Percentiles rank a stretch among this genome's conserved stretches.
These are phyloP conservation scores for Leishmania tropica DNA, from an alignment of 208 protist genomes.

Conservation along the genomic window DNA sequence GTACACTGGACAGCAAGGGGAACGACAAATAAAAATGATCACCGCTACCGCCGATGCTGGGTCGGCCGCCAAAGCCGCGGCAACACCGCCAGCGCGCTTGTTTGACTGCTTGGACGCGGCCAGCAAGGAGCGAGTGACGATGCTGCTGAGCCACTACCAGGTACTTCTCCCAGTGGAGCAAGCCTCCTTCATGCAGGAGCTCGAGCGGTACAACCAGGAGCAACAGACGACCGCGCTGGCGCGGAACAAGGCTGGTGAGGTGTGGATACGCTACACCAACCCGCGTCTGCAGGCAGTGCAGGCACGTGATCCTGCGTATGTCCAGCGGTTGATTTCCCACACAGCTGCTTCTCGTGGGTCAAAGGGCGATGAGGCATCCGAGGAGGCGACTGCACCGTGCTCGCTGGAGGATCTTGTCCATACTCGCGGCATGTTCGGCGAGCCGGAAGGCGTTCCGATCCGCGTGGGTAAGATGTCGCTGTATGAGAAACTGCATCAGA, in stretches of 20 bases:
- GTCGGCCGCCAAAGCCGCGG: not conserved
- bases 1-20: not conserved
- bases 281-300: conserved; percentile 53
- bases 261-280: conserved; percentile 33
- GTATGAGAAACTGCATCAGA: conserved; percentile 34
- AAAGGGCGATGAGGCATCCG: not conserved
- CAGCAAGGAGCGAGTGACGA: conserved; percentile 59
- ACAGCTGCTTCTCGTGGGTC: not conserved
- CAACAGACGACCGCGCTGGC: conserved; percentile 7
- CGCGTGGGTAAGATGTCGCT: conserved; percentile 35
- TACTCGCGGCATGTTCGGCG: conserved; percentile 30
- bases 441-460: conserved; percentile 22
- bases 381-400: conserved; percentile 15
- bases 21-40: not conserved
- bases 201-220: conserved; percentile 37
- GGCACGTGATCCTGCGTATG: conserved; percentile 51
- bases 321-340: conserved; percentile 7
- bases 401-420: conserved; percentile 25
- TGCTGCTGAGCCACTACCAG: conserved; percentile 53
- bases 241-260: conserved; percentile 5
- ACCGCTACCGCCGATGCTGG: not conserved
- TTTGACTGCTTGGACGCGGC: conserved; percentile 59
- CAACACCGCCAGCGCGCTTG: conserved; percentile 19
- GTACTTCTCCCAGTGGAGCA: conserved; percentile 55
- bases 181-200: conserved; percentile 54